Conservation (phyloP, 1,284 basidiomycete genomes). For the Pseudozyma sp. region DNA sequence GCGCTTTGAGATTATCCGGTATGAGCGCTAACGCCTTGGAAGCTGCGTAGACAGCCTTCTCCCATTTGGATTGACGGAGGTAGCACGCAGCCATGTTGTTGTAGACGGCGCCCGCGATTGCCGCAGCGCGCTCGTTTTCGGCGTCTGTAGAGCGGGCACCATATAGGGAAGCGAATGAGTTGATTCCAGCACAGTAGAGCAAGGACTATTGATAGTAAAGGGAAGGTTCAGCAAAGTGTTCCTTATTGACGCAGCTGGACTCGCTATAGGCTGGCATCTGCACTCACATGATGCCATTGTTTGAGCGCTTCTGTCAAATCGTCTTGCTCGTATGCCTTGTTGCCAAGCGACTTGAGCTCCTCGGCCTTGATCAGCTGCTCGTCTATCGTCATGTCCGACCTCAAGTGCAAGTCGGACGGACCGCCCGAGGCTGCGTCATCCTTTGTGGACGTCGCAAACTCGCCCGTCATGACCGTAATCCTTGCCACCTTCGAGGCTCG, state of each 20-base stretch:
- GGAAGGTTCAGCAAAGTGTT: background rate
- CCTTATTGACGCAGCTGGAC: background rate
- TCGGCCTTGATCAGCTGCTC: constrained; percentile 31
- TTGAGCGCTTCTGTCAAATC: constrained; percentile 30
- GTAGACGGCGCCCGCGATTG: constrained; percentile 38
- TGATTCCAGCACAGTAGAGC: constrained; percentile 51
- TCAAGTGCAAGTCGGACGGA: background rate
- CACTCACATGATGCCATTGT: constrained; percentile 52
- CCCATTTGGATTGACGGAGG: constrained; percentile 36
- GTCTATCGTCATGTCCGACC: constrained; percentile 23
- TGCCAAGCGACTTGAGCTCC: constrained; percentile 40
- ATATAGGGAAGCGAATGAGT: constrained; percentile 47
- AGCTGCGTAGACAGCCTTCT: constrained; percentile 38
- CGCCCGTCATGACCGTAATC: background rate
- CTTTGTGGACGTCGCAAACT: too few relatives aligned
- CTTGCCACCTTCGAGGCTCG: too few relatives aligned
- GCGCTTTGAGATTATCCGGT: constrained; percentile 49
- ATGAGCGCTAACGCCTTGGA: constrained; percentile 37
- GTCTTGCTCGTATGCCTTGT: constrained; percentile 26
- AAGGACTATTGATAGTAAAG: constrained; percentile 22
- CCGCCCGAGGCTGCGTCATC: background rate
- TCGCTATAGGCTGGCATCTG: too few relatives aligned
- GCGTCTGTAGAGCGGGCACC: constrained; percentile 37
- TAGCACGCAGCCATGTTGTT: constrained; percentile 55
- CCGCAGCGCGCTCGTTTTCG: constrained; percentile 38